Conservation (phyloP, 495 filamentous ascomycete species). For the Xylaria castorea region DNA sequence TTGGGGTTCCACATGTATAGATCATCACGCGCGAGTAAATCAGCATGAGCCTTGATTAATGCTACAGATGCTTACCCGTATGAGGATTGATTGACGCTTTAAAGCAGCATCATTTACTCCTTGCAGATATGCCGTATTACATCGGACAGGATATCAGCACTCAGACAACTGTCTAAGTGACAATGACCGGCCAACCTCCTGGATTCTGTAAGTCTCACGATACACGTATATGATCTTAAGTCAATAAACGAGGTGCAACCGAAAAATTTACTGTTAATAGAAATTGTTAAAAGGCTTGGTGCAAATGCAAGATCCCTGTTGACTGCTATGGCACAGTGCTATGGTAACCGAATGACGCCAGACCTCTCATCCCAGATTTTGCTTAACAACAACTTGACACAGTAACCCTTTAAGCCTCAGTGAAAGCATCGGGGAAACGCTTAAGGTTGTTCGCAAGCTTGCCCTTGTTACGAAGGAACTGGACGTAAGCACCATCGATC, state of each 20-base stretch:
- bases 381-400: conserved; percentile 34
- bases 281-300: conserved; percentile 22
- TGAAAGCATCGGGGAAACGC: conserved; percentile 92
- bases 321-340: conserved; percentile 46
- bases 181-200: background rate
- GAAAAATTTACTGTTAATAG: background rate
- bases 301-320: conserved; percentile 48
- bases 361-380: conserved; percentile 47
- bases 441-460: conserved; percentile 83
- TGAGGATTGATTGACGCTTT: background rate
- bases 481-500: conserved; percentile 97
- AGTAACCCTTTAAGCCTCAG: conserved; percentile 47
- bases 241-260: background rate
- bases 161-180: background rate
- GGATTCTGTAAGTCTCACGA: background rate
- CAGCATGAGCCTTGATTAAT: background rate
- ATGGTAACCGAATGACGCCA: conserved; percentile 47
- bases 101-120: background rate
- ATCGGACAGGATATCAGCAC: background rate
- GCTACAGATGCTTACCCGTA: background rate
- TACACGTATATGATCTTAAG: background rate
- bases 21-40: background rate
- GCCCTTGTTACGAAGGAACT: conserved; percentile 95
- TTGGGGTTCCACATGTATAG: background rate
- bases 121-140: background rate